A percentile compares a stretch with the other conserved stretches of the same genome.
Evolutionary conservation across 768 basidiomycete genomes (phyloP).

Genomic region (Cystobasidium onofrii): DNA sequence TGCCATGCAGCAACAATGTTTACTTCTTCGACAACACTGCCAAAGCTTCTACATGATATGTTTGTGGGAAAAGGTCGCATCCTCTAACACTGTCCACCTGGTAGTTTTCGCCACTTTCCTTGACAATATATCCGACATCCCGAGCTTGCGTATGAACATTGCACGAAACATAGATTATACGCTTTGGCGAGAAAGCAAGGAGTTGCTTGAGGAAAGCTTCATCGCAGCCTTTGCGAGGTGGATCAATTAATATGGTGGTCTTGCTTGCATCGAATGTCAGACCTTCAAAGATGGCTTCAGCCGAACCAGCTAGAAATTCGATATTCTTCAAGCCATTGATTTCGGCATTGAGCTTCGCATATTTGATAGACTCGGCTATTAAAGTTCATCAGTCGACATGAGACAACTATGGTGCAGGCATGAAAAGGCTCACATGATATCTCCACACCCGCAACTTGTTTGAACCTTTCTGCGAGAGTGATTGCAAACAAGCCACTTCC

Average conservation of each 20-base stretch:
- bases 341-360: constrained; percentile 48
- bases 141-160: constrained; percentile 47
- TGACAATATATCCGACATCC: constrained; percentile 67
- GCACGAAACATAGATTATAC: constrained; percentile 49
- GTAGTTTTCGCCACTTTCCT: constrained; percentile 54
- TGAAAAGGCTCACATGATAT: constrained; percentile 49
- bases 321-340: constrained; percentile 54
- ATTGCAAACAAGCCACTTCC: constrained; percentile 82
- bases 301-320: constrained; percentile 70
- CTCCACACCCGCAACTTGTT: constrained; percentile 77
- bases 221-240: constrained; percentile 91
- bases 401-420: background rate
- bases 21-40: constrained; percentile 41
- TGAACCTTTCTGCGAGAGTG: constrained; percentile 66
- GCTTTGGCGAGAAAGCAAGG: constrained; percentile 58
- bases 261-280: constrained; percentile 55
- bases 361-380: constrained; percentile 45
- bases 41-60: constrained; percentile 82
- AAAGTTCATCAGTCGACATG: background rate
- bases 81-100: constrained; percentile 73
- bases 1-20: no score
- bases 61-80: constrained; percentile 94
- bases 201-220: constrained; percentile 63
- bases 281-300: constrained; percentile 66
- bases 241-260: constrained; percentile 74